Evolutionary conservation across 805 yeast species (phyloP).

Genomic region (Candida odintsovae): DNA sequence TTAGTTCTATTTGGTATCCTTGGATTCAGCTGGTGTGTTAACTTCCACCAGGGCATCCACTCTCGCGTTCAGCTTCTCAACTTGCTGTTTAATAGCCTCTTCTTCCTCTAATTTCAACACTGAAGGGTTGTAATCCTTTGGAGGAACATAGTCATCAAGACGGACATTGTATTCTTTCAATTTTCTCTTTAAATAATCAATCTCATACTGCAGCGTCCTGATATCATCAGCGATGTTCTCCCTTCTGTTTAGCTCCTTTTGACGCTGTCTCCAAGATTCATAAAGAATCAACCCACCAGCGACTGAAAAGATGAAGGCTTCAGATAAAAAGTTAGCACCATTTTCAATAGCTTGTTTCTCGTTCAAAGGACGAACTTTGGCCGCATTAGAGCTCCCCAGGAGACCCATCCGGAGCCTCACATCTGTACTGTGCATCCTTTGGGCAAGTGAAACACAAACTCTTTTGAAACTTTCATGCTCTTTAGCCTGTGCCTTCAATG

Average conservation of each 20-base stretch:
- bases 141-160: conserved; percentile 45
- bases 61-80: conserved; percentile 4
- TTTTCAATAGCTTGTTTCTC: conserved; percentile 77
- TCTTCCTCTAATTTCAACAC: conserved; percentile 32
- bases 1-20: neutral
- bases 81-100: conserved; percentile 13
- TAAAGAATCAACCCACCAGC: conserved; percentile 72
- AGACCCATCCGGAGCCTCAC: conserved; percentile 53
- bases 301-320: conserved; percentile 69
- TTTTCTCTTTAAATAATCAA: conserved; percentile 48
- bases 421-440: conserved; percentile 62
- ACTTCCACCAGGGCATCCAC: conserved; percentile 4
- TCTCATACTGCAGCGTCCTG: conserved; percentile 61
- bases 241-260: conserved; percentile 55
- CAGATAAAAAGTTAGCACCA: conserved; percentile 77
- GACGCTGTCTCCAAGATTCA: conserved; percentile 63
- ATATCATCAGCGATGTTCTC: conserved; percentile 73
- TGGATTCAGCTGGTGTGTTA: neutral
- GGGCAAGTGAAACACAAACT: conserved; percentile 67
- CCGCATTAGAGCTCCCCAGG: conserved; percentile 21
- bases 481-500: conserved; percentile 68
- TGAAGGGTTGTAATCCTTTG: conserved; percentile 40
- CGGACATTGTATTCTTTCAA: conserved; percentile 35
- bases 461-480: conserved; percentile 60
- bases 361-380: conserved; percentile 68